phyloP scores from a whole-genome alignment of 2,329 filamentous ascomycete genomes.

The Pseudogymnoascus sp. region DNA sequence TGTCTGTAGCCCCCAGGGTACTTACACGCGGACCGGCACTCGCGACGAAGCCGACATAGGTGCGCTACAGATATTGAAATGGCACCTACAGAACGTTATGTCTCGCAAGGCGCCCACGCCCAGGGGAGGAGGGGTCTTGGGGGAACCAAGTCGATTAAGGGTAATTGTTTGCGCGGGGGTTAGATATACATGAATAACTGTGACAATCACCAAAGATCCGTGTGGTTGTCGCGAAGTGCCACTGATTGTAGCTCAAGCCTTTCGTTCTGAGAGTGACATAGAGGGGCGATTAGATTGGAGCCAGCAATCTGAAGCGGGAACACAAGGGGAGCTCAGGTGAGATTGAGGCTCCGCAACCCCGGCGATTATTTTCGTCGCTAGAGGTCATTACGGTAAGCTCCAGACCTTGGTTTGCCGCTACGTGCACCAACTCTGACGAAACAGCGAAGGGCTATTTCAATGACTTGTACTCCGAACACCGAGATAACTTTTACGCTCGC shows the following conservation, averaged over 20 bases:
- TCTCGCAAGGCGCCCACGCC: neutral
- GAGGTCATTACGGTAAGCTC: slow-evolving; percentile 7
- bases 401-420: slow-evolving; percentile 5
- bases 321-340: neutral
- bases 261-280: neutral
- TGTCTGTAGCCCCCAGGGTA: neutral
- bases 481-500: slow-evolving; percentile 1
- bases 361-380: slow-evolving; percentile 7
- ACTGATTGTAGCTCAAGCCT: neutral
- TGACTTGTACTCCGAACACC: slow-evolving; percentile 1
- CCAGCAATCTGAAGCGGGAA: neutral
- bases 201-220: slow-evolving; percentile 1
- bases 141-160: neutral
- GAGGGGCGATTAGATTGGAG: slow-evolving; percentile 1
- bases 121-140: neutral
- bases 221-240: neutral
- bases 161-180: neutral
- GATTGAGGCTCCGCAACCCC: slow-evolving; percentile 3
- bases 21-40: neutral
- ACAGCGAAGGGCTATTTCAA: slow-evolving; percentile 7
- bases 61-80: slow-evolving; percentile 3
- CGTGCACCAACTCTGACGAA: slow-evolving; percentile 6
- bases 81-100: slow-evolving; percentile 1
- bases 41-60: neutral
- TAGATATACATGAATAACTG: slow-evolving; percentile 3